Base-by-base conservation (phyloP, 306 rosid species). In the Acacia confusa region DNA sequence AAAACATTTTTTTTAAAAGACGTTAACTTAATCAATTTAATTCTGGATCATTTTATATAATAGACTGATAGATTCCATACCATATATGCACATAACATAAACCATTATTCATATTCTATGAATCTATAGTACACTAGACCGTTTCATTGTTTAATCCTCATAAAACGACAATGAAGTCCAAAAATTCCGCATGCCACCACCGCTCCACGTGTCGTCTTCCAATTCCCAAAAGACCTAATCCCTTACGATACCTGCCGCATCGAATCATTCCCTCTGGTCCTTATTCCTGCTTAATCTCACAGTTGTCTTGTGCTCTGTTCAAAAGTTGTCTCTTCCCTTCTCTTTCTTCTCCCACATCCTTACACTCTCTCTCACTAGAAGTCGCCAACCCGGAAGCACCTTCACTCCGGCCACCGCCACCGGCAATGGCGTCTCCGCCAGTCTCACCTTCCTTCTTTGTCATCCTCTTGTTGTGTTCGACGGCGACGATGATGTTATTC, bases 341-440 rank as follows among this genome's bases (percentile, higher is more conserved):
- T 6, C 3, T 14, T 12, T 28, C 22, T 64, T 10, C 5, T 38
- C 41, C 11, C 70, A 11, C 34, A 2, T 4, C 66, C 20, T 30
- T 22, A 2, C 3, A 20, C 60, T 0, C 64, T 9, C 5, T n/a
- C 41, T 65, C 44, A 0, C 40, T 32, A 32, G 43, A 65, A 16
- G 2, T 25, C 5, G 9, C 72, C 19, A 32, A 36, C 0, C 45
- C 0, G 4, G 20, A 36, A 25, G 28, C 45, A 20, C 16, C 45
- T 65, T 28, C 65, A 15, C 60, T 20, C 4, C 48, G 15, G 13
- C 48, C 14, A 44, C 53, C 53, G 8, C 58, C 20, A 81, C 66
- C 85, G 64, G 4, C 84, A 57, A 90, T 89, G 95, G 86, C 84
- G 58, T 60, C 86, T 40, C n/a, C 44, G 4, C 17, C 87, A 9